Evolutionary conservation across 805 yeast genomes (phyloP), one percentile per base, ranked within the genome.

Genomic region (Priceomyces fermenticarens): DNA sequence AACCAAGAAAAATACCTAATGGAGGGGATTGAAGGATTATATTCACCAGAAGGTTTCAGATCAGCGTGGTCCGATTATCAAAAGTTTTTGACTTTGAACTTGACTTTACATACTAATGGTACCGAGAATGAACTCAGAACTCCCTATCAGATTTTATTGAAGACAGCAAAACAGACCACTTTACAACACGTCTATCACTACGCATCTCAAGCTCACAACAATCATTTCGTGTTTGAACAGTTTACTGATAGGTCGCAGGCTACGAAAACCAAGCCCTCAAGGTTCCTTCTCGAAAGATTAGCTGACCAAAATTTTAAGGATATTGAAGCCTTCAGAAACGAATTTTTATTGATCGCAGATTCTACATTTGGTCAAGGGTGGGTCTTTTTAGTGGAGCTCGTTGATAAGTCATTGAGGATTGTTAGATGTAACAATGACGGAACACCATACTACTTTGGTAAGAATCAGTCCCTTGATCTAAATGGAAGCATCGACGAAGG

Each of bases 191-290:
- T 78, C n/a, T 90, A 83, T 73, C 93, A 90, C 65, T 79, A 75
- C 55, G 97, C 98, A 2, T 86, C 96, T 3, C 95, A 86, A 59
- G 82, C 89, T 2, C 91, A 86, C 67, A 90, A 89, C 66, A 93
- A 93, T 68, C 99, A 91, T 65, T 73, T 93, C 38, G 88, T 85
- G 54, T 81, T 89, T 55, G 80, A 84, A 60, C 85, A 85, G 54
- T 65, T 83, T 35, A 50, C 64, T 10, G 59, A 62, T 35, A 55
- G 56, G 42, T 41, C 54, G 3, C 57, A 51, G 32, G 73, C 73
- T 4, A 37, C 49, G 28, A 41, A 52, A 26, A 64, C 73, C 11
- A 50, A 55, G 46, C 74, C 75, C 10, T 59, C 66, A 11, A 58
- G 72, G 47, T 54, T 57, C 20, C 54, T 70, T 40, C 51, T 68